phyloP scores from a whole-genome alignment of 2,329 filamentous ascomycete species.

The Aspergillus udagawae region DNA sequence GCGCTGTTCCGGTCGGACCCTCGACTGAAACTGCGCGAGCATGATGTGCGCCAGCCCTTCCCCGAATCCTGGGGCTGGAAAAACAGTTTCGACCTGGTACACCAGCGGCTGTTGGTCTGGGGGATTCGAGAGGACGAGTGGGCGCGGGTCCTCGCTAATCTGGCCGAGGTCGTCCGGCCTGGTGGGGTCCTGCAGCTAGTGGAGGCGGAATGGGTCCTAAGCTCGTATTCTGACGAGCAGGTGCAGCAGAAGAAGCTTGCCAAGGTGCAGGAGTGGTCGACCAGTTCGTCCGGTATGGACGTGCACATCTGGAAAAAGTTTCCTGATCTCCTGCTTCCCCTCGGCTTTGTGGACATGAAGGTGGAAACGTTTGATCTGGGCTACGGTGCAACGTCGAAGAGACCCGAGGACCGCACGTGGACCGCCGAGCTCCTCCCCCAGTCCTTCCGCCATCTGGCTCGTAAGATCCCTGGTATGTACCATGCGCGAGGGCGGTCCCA shows the following conservation, averaged over 20 bases:
- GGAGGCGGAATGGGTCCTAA: conserved; percentile 9
- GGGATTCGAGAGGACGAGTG: conserved; percentile 7
- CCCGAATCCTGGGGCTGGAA: conserved; percentile 3
- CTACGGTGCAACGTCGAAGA: conserved; percentile 5
- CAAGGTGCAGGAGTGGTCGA: conserved; percentile 7
- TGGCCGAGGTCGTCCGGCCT: conserved; percentile 3
- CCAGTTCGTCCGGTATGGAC: conserved; percentile 7
- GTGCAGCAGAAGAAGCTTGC: conserved; percentile 6
- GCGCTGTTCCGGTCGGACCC: conserved; percentile 1
- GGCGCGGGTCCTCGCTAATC: conserved; percentile 2
- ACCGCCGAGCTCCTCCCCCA: conserved; percentile 7
- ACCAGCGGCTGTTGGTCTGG: conserved; percentile 12
- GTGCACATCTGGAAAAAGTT: conserved; percentile 9
- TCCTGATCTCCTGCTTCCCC: not conserved
- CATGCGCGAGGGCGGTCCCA: not conserved
- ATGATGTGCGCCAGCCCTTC: conserved; percentile 8
- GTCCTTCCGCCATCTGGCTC: conserved; percentile 8
- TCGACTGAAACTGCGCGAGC: not conserved
- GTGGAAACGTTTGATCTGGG: conserved; percentile 5
- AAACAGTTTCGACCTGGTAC: conserved; percentile 7
- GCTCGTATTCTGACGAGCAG: not conserved
- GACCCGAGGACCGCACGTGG: conserved; percentile 1
- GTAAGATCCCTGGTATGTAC: conserved; percentile 9
- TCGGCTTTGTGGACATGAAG: conserved; percentile 6
- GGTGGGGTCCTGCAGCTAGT: conserved; percentile 10